Base-by-base conservation (phyloP, 2,329 filamentous ascomycete species). In the Aurifilum marmelostoma region DNA sequence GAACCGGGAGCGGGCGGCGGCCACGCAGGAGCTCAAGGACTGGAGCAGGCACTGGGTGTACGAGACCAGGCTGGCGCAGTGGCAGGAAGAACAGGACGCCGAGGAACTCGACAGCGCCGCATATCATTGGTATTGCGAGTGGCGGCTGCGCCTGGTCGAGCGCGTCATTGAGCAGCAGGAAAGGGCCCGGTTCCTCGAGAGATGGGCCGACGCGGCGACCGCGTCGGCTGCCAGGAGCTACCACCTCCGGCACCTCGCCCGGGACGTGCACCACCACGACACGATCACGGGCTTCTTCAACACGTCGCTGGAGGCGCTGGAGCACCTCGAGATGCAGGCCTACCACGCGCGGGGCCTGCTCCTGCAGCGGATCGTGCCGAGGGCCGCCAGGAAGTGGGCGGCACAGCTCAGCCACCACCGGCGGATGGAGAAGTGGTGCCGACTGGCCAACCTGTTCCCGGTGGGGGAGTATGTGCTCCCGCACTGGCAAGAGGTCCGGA, bases 61-160 rank as follows among this genome's bases (percentile, higher is more conserved):
- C 58, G 70, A 71, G 63, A 52, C 59, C 27, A 65, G 63, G 43
- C 52, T 71, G 50, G 65, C 50, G 21, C 62, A 52, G 7, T 70
- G 65, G 65, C 70, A 63, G 29, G 50, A 70, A 12, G 54, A 67
- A 32, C 65, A 70, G 63, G 58, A 67, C 24, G 50, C 34, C 34
- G 67, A 69, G 21, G 50, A 52, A 60, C 70, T 71, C 61, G 68
- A 71, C 58, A 63, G 60, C 54, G 21, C 54, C 39, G 63, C 63
- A 27, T 68, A 70, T 65, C 68, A 70, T 32, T 71, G 70, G 70
- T 70, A 70, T 56, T 68, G 65, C 61, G 70, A 71, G 67, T 68
- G 67, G 66, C 67, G 69, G 29, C 61, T 71, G 37, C 50, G 66
- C 34, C 62, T 71, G 32, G 68, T 64, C 29, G 64, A 67, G 41